Evolutionary conservation across 2,329 filamentous ascomycete genomes (phyloP).

Genomic region (Pseudofabraea citricarpa): DNA sequence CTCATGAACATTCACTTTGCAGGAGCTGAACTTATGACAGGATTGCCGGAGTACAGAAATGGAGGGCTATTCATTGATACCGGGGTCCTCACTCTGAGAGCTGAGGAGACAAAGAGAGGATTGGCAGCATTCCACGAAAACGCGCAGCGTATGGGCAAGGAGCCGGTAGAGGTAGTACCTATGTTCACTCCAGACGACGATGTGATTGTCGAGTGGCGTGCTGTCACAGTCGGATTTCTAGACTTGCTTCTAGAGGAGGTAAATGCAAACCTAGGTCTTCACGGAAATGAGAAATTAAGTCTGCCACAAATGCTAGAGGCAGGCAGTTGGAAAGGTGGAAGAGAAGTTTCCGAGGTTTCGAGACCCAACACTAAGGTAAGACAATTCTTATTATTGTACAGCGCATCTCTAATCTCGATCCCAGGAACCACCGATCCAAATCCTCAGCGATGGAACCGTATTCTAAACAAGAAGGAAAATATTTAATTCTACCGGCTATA

Average conservation of each 20-base stretch:
- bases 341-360: constrained; percentile 93
- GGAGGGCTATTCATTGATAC: constrained; percentile 84
- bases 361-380: constrained; percentile 82
- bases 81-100: constrained; percentile 73
- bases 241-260: constrained; percentile 68
- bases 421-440: constrained; percentile 80
- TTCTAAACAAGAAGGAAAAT: constrained; percentile 52
- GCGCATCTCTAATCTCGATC: neutral
- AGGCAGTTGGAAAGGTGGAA: constrained; percentile 96
- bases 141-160: constrained; percentile 65
- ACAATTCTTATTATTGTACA: too few species aligned
- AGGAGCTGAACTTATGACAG: constrained; percentile 77
- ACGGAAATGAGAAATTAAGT: constrained; percentile 64
- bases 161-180: constrained; percentile 68
- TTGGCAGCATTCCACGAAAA: constrained; percentile 66
- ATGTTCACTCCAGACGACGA: constrained; percentile 70
- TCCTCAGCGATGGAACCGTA: constrained; percentile 92
- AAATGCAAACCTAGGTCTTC: constrained; percentile 62
- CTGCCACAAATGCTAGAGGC: constrained; percentile 90
- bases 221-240: constrained; percentile 68
- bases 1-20: constrained; percentile 77
- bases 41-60: constrained; percentile 87
- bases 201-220: constrained; percentile 76
- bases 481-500: too few species aligned
- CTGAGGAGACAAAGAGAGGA: constrained; percentile 64